These are phyloP conservation scores for Echinochloa phyllopogon DNA, from an alignment of 176 grass and related monocot genomes.

Conservation along the genomic window DNA sequence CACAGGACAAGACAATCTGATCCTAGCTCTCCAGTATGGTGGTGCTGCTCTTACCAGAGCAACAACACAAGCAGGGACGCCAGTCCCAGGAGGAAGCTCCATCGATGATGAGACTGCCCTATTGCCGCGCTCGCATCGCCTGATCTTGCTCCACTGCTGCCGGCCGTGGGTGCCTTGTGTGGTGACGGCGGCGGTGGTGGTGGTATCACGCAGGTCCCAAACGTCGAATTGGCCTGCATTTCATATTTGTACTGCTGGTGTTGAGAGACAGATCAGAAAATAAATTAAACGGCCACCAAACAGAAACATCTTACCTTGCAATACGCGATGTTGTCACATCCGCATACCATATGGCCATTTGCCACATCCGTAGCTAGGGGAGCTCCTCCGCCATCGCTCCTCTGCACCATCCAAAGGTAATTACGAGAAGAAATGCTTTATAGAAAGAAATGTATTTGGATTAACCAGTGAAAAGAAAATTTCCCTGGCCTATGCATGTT, in stretches of 20 bases:
- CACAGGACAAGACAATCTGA: background rate
- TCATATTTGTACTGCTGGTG: slow-evolving; percentile 15
- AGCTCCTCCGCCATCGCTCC: slow-evolving; percentile 67
- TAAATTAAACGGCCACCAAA: background rate
- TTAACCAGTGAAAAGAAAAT: background rate
- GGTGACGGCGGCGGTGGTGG: slow-evolving; percentile 37
- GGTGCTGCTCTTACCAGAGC: slow-evolving; percentile 6
- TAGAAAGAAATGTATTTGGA: background rate
- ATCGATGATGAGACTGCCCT: background rate
- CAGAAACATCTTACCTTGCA: slow-evolving; percentile 60
- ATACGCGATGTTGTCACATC: slow-evolving; percentile 74
- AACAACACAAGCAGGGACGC: slow-evolving; percentile 23
- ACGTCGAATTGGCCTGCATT: slow-evolving; percentile 61
- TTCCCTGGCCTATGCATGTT: background rate
- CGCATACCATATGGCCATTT: slow-evolving; percentile 77
- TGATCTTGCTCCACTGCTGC: background rate
- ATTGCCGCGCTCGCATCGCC: slow-evolving; percentile 19
- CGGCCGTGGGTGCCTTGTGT: background rate
- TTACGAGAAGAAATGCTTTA: background rate
- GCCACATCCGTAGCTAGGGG: slow-evolving; percentile 63
- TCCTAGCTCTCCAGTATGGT: background rate
- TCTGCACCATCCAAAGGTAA: slow-evolving; percentile 29
- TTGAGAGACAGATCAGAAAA: background rate
- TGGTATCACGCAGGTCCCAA: slow-evolving; percentile 58
- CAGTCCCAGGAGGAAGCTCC: slow-evolving; percentile 38